phyloP scores from a whole-genome alignment of 495 filamentous ascomycete genomes.

The Aspergillus bertholletiae region DNA sequence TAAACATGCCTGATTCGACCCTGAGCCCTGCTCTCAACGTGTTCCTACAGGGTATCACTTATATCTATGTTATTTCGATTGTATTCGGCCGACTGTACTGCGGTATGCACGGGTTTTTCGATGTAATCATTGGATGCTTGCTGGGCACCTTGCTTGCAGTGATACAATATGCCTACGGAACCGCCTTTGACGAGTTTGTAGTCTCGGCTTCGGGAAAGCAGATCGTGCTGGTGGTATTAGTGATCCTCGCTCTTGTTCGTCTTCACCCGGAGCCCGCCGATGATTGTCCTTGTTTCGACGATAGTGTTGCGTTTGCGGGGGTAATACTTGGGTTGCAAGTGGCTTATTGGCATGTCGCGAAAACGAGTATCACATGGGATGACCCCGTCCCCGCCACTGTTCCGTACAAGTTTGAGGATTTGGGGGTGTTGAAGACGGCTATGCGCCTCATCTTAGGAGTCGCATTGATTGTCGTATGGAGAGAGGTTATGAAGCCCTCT shows the following conservation, averaged over 20 bases:
- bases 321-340: slow-evolving; percentile 78
- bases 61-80: slow-evolving; percentile 86
- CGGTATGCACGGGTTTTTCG: slow-evolving; percentile 97
- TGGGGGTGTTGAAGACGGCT: slow-evolving; percentile 59
- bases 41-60: slow-evolving; percentile 62
- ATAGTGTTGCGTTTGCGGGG: slow-evolving; percentile 89
- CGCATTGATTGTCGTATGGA: slow-evolving; percentile 79
- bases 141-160: slow-evolving; percentile 68
- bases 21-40: slow-evolving; percentile 49
- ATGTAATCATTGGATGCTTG: slow-evolving; percentile 73
- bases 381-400: slow-evolving; percentile 57
- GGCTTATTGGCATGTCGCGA: slow-evolving; percentile 76
- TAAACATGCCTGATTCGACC: slow-evolving; percentile 53
- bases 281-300: slow-evolving; percentile 96
- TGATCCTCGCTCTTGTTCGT: slow-evolving; percentile 72
- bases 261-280: slow-evolving; percentile 95
- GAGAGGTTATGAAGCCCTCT: slow-evolving; percentile 79
- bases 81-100: slow-evolving; percentile 89
- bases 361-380: slow-evolving; percentile 51
- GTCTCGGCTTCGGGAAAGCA: slow-evolving; percentile 43
- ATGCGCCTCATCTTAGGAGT: slow-evolving; percentile 75
- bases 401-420: slow-evolving; percentile 57
- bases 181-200: slow-evolving; percentile 64
- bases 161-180: slow-evolving; percentile 68
- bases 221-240: slow-evolving; percentile 55